Evolutionary conservation across 1,284 basidiomycete genomes (phyloP).

Genomic region (Clitocybe nebularis): DNA sequence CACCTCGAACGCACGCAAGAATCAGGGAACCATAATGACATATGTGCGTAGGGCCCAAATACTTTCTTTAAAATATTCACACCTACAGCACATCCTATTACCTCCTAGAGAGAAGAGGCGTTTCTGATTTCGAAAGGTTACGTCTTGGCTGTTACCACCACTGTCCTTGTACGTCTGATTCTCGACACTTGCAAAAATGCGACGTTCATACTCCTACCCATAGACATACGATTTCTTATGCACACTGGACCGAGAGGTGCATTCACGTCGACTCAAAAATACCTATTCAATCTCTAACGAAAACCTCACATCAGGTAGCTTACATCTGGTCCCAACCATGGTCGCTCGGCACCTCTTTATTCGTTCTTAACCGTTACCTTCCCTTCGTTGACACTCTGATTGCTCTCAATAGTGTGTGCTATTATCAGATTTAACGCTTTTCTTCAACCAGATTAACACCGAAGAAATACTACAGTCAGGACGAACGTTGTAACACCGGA

Average conservation of each 20-base stretch:
- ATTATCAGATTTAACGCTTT: neutral
- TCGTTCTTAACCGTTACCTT: conserved; percentile 30
- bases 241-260: conserved; percentile 24
- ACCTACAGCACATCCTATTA: no score
- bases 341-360: conserved; percentile 24
- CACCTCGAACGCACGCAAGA: no score
- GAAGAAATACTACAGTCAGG: neutral
- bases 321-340: conserved; percentile 27
- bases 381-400: conserved; percentile 29
- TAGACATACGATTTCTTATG: conserved; percentile 27
- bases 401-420: conserved; percentile 17
- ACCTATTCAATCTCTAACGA: neutral
- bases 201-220: no score
- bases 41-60: no score
- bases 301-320: conserved; percentile 1
- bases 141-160: neutral
- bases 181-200: neutral
- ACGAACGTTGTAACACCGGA: neutral
- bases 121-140: no score
- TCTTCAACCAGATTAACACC: neutral
- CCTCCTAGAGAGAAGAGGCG: no score
- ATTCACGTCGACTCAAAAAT: neutral
- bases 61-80: no score
- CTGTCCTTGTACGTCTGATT: neutral
- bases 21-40: no score